Evolutionary conservation across 352 stramenopile genomes (phyloP).

Genomic region (Pythium dissotocum): DNA sequence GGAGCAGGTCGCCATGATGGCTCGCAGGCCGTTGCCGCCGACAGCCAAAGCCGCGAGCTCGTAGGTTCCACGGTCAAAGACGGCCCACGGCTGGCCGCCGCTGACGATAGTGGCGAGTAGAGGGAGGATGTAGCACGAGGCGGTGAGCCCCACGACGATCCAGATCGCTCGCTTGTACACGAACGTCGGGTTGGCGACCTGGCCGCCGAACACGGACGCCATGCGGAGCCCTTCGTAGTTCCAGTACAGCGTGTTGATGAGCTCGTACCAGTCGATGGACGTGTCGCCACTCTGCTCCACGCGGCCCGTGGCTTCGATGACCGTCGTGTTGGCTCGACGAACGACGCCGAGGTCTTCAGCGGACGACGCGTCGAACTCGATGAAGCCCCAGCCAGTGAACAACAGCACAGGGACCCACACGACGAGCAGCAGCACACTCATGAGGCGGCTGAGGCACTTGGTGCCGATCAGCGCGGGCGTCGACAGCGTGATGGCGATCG

Average conservation of each 20-base stretch:
- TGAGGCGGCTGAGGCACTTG: slow-evolving; percentile 19
- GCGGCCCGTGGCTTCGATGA: neutral
- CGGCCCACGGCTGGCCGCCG: slow-evolving; percentile 14
- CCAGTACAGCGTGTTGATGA: slow-evolving; percentile 93
- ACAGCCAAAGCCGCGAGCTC: slow-evolving; percentile 7
- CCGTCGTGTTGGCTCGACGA: slow-evolving; percentile 8
- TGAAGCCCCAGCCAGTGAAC: slow-evolving; percentile 28
- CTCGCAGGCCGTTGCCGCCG: slow-evolving; percentile 11
- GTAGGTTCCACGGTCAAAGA: slow-evolving; percentile 18
- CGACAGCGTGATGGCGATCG: slow-evolving; percentile 21
- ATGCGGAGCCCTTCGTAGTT: slow-evolving; percentile 90
- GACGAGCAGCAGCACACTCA: slow-evolving; percentile 5
- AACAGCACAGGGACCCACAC: slow-evolving; percentile 24
- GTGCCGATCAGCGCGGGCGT: slow-evolving; percentile 29
- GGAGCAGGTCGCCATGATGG: slow-evolving; percentile 72
- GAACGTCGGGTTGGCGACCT: slow-evolving; percentile 72
- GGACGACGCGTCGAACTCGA: neutral
- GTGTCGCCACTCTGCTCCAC: slow-evolving; percentile 15
- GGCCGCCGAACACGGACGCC: slow-evolving; percentile 79
- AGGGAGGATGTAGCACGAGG: slow-evolving; percentile 73
- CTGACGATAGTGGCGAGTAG: slow-evolving; percentile 65
- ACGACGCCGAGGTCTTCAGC: slow-evolving; percentile 4
- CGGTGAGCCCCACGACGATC: slow-evolving; percentile 58
- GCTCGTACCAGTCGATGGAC: slow-evolving; percentile 54
- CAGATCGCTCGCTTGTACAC: slow-evolving; percentile 80